Base-by-base conservation (phyloP, 495 filamentous ascomycete species). In the Trichoderma gamsii region DNA sequence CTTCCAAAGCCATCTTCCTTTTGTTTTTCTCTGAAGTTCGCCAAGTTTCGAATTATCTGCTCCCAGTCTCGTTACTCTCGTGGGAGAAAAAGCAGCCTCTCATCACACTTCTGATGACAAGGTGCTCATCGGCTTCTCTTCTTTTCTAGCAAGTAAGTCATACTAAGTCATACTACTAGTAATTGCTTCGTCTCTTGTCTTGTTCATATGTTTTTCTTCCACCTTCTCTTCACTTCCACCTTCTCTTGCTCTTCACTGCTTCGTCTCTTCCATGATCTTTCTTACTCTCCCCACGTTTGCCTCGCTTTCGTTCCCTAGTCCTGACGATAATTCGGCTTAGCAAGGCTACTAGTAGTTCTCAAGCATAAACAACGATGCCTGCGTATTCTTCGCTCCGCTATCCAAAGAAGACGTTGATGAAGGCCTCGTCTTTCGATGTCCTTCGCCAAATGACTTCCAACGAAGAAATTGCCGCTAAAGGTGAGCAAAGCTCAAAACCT, bases 361-460 rank as follows among this genome's bases (percentile, higher is more conserved):
- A 29, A 16, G 21, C 27, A 64, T 9, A 52, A 23, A 9, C n/a
- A 21, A 52, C 49, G 11, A 61, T 61, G 56, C 56, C 56, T 12
- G 56, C 56, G 1, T 25, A 61, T 32, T 61, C 56, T 13, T 29
- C 56, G 2, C 56, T 61, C 16, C 56, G 56, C 5, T 25, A 61
- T 32, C 56, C 56, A 7, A 61, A 61, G 56, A 27, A 32, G 56
- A 61, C 56, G 9, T 25, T 61, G 23, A 11, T 61, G 23, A 61
- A 61, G 12, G 56, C 56, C 13, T 61, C 56, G 8, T 61, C 56
- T n/a, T 61, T 61, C 9, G 56, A 61, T 32, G 56, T 32, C 56
- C 27, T 61, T 6, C 56, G 56, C 16, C 56, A 61, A 61, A 12
- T 61, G 8, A 3, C 23, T 7, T 32, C 27, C 4, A 25, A 61